Evolutionary conservation across 768 basidiomycete genomes (phyloP), one percentile per base, ranked within the genome.

Genomic region (Calocera viscosa): DNA sequence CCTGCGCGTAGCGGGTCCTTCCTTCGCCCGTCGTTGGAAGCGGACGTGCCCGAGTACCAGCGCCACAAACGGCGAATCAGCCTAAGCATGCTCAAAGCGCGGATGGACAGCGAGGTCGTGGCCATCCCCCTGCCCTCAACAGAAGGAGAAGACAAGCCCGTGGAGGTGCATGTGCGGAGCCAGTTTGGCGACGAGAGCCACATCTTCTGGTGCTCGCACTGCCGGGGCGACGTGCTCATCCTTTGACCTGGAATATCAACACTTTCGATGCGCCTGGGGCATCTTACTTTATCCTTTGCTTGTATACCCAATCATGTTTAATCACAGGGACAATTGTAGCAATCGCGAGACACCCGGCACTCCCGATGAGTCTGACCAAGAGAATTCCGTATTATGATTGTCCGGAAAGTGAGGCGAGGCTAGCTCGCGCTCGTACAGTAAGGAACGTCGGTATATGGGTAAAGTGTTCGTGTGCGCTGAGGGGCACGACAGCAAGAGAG

Each of bases 171-270:
- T n/a, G 34, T 49, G 38, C 84, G 86, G 64, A 81, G 88, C 1
- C 89, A 90, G 72, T 92, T 91, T 73, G 78, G 91, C 78, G 91
- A 93, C 72, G 90, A 92, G 71, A 85, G 90, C 30, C 90, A 92
- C 73, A 84, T 93, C 19, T 92, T 93, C 77, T 93, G 91, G 90
- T 93, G 90, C 77, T 82, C 85, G 72, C 84, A 88, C 22, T 93
- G 90, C 80, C 80, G 78, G 63, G 90, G 90, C 60, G 90, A 93
- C 75, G 76, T 92, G 41, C 88, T 93, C 41, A 85, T 92, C 68
- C 77, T 93, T 67, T 89, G 69, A 33, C 49, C 16, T n/a, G 26
- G 7, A 14, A 35, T 26, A 19, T 43, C 14, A 65, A 67, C 39
- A 38, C 41, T 22, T 65, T 41, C 34, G 10, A n/a, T 19, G 34